Conservation (phyloP, 352 stramenopile genomes). For the Globisporangium orthogonon region DNA sequence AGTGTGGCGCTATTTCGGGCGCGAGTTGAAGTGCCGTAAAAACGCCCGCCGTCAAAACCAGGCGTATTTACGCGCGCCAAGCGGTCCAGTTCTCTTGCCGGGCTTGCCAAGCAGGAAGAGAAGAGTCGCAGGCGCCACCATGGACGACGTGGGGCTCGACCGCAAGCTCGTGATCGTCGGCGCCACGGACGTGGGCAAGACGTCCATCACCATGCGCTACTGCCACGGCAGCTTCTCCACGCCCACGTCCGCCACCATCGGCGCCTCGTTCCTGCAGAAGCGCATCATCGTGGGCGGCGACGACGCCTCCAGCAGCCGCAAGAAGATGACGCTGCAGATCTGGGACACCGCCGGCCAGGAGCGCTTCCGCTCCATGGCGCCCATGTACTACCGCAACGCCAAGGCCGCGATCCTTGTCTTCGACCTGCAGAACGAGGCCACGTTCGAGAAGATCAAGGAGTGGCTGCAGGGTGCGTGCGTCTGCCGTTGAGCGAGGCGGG, state of each 20-base stretch:
- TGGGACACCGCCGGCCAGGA: slow-evolving; percentile 81
- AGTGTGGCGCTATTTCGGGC: too few relatives aligned
- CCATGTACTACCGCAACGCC: slow-evolving; percentile 89
- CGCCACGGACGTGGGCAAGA: slow-evolving; percentile 86
- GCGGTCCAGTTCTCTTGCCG: too few relatives aligned
- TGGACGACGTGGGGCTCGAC: slow-evolving; percentile 85
- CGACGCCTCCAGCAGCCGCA: slow-evolving; percentile 17
- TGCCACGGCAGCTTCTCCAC: slow-evolving; percentile 83
- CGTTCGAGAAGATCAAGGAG: slow-evolving; percentile 85
- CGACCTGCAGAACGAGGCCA: slow-evolving; percentile 66
- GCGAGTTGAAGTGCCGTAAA: too few relatives aligned
- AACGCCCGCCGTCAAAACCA: too few relatives aligned
- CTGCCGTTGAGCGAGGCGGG: background rate
- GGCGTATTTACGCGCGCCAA: too few relatives aligned
- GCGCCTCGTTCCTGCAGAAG: slow-evolving; percentile 85
- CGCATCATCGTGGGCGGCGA: slow-evolving; percentile 62
- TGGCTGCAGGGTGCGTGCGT: slow-evolving; percentile 63
- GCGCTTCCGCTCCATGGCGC: slow-evolving; percentile 83
- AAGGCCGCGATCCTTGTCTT: slow-evolving; percentile 87
- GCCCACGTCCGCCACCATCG: slow-evolving; percentile 79
- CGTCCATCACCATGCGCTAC: slow-evolving; percentile 86
- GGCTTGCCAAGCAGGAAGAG: too few relatives aligned
- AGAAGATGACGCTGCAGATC: slow-evolving; percentile 87
- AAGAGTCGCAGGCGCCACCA: slow-evolving; percentile 9
- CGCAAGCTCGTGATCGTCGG: slow-evolving; percentile 88